These are phyloP conservation scores for Candida glucosophila DNA, from an alignment of 1,139 yeast genomes.

Conservation along the genomic window DNA sequence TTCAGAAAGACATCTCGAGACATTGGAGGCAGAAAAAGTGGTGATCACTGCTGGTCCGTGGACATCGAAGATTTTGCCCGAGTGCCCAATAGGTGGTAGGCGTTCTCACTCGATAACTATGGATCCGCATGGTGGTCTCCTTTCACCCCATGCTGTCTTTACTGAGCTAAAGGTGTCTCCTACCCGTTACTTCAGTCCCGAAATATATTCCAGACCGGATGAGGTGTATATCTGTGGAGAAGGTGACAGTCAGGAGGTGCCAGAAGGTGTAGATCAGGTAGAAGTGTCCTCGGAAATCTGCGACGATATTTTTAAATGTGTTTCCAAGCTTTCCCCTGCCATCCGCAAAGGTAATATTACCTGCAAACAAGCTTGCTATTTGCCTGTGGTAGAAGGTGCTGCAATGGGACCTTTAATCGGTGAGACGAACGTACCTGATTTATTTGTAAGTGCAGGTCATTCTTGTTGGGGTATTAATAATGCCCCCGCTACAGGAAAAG, in stretches of 20 bases:
- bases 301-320: slow-evolving; percentile 77
- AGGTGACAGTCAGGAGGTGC: slow-evolving; percentile 84
- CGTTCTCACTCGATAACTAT: slow-evolving; percentile 94
- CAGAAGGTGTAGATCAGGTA: slow-evolving; percentile 91
- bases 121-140: slow-evolving; percentile 65
- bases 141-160: slow-evolving; percentile 89
- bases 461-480: slow-evolving; percentile 98
- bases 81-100: slow-evolving; percentile 86
- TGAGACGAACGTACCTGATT: slow-evolving; percentile 73
- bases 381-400: slow-evolving; percentile 90
- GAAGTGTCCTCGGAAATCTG: slow-evolving; percentile 83
- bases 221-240: slow-evolving; percentile 98
- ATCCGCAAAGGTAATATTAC: slow-evolving; percentile 68
- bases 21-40: slow-evolving; percentile 60
- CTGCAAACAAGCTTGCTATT: slow-evolving; percentile 88
- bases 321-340: slow-evolving; percentile 67
- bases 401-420: slow-evolving; percentile 92
- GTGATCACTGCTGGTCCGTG: slow-evolving; percentile 93
- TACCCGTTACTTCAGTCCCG: slow-evolving; percentile 73
- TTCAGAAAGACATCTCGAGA: slow-evolving; percentile 38
- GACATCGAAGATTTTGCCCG: slow-evolving; percentile 85
- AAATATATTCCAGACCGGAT: slow-evolving; percentile 88
- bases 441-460: slow-evolving; percentile 85
- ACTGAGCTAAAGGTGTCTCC: slow-evolving; percentile 73
- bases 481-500: slow-evolving; percentile 93